A percentile compares a stretch with the other conserved stretches of the same genome.
These are phyloP conservation scores for Fraxinus americana DNA, from an alignment of 257 asterid species.

Conservation along the genomic window DNA sequence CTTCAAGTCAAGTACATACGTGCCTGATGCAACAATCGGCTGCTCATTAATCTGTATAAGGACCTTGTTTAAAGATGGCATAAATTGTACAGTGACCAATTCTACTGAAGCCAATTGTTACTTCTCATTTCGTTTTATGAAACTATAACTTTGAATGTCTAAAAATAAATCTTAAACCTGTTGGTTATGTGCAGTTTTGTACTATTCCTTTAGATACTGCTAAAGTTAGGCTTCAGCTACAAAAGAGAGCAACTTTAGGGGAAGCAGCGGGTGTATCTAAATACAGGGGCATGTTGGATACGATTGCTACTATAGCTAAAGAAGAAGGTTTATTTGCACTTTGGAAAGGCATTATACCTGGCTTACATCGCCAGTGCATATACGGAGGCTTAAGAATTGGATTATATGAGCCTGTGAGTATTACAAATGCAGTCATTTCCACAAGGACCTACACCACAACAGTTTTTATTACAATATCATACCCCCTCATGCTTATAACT, in stretches of 20 bases:
- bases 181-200: conserved; percentile 63
- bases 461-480: conserved; percentile 6
- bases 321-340: conserved; percentile 84
- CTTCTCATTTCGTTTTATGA: background rate
- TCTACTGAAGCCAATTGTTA: background rate
- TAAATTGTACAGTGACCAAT: conserved; percentile 6
- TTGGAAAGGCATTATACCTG: conserved; percentile 91
- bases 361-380: conserved; percentile 84
- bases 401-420: conserved; percentile 77
- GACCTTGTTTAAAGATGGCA: conserved; percentile 1
- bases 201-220: conserved; percentile 88
- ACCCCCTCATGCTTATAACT: conserved; percentile 3
- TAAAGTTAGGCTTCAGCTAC: conserved; percentile 92
- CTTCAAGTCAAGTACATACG: background rate
- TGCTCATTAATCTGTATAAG: background rate
- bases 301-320: conserved; percentile 72
- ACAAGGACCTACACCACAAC: background rate
- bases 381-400: conserved; percentile 93
- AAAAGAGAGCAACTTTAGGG: conserved; percentile 63
- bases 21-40: conserved; percentile 6
- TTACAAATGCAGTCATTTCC: conserved; percentile 19
- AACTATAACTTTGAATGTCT: conserved; percentile 16
- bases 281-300: conserved; percentile 75
- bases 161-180: conserved; percentile 24
- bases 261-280: conserved; percentile 56